Conservation (phyloP, 2,329 filamentous ascomycete genomes). For the Cylindrodendrum hubeiense region DNA sequence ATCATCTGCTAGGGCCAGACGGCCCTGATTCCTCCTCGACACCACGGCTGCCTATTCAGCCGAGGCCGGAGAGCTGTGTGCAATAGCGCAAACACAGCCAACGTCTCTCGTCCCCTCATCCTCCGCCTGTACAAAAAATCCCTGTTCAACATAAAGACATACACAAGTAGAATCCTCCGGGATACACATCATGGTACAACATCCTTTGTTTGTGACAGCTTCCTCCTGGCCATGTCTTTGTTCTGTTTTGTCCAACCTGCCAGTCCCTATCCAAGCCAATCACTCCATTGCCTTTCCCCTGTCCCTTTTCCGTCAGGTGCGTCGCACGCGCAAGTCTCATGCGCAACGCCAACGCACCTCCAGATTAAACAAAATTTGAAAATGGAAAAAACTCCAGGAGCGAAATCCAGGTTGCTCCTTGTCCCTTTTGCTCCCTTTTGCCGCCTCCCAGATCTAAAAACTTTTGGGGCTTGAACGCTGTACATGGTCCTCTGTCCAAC, state of each 20-base stretch:
- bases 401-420: constrained; percentile 28
- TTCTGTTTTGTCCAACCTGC: constrained; percentile 35
- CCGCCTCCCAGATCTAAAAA: constrained; percentile 38
- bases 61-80: constrained; percentile 41
- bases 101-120: constrained; percentile 29
- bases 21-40: constrained; percentile 32
- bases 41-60: constrained; percentile 20
- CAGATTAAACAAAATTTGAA: constrained; percentile 25
- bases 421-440: constrained; percentile 33
- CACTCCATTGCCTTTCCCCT: constrained; percentile 24
- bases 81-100: constrained; percentile 31
- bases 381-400: constrained; percentile 38
- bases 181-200: constrained; percentile 41
- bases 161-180: constrained; percentile 6
- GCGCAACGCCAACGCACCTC: constrained; percentile 22
- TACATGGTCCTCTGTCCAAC: constrained; percentile 37
- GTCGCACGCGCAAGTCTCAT: constrained; percentile 20
- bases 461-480: constrained; percentile 39
- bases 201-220: constrained; percentile 30
- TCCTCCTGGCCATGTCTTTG: constrained; percentile 26
- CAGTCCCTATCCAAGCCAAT: constrained; percentile 31
- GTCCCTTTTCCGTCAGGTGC: constrained; percentile 23
- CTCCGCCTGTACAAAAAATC: constrained; percentile 25
- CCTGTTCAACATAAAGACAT: constrained; percentile 10
- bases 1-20: background rate